Conservation (phyloP, 2,329 filamentous ascomycete species). For the Verticillium dahliae region DNA sequence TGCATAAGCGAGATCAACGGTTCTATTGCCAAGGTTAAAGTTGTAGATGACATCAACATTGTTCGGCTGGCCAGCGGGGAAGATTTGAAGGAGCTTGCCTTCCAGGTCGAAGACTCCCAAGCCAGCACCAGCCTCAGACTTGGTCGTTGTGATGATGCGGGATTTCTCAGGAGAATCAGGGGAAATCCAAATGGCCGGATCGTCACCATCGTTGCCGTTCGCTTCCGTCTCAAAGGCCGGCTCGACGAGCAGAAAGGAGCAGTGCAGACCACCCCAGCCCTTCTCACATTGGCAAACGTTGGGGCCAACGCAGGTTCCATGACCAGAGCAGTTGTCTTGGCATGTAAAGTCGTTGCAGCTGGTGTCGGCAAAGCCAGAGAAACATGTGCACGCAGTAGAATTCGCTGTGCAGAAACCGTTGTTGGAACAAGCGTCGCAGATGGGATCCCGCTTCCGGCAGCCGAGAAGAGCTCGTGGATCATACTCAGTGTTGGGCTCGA, state of each 20-base stretch:
- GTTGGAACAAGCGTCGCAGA: slow-evolving; percentile 25
- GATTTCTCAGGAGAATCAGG: slow-evolving; percentile 31
- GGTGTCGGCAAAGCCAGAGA: slow-evolving; percentile 31
- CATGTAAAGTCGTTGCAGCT: slow-evolving; percentile 29
- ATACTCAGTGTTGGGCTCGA: slow-evolving; percentile 30
- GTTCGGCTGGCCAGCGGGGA: slow-evolving; percentile 40
- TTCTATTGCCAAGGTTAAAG: slow-evolving; percentile 34
- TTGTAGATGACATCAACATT: slow-evolving; percentile 49
- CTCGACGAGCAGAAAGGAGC: slow-evolving; percentile 34
- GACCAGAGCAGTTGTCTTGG: slow-evolving; percentile 30
- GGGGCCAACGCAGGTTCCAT: slow-evolving; percentile 32
- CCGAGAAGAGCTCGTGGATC: slow-evolving; percentile 21
- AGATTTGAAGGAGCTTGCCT: slow-evolving; percentile 38
- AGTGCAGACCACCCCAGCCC: slow-evolving; percentile 37
- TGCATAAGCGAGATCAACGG: slow-evolving; percentile 40
- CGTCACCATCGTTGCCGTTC: slow-evolving; percentile 37
- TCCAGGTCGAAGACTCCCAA: slow-evolving; percentile 41
- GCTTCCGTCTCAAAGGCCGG: slow-evolving; percentile 35
- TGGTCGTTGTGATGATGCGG: slow-evolving; percentile 45
- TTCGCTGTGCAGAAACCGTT: slow-evolving; percentile 29
- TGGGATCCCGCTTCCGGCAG: slow-evolving; percentile 17
- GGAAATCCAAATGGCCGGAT: slow-evolving; percentile 42
- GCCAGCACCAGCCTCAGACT: slow-evolving; percentile 40
- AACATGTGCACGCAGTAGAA: slow-evolving; percentile 28
- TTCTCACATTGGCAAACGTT: slow-evolving; percentile 32